Base-by-base conservation (phyloP, 1,284 basidiomycete species). In the Sanguinoderma infundibulare region DNA sequence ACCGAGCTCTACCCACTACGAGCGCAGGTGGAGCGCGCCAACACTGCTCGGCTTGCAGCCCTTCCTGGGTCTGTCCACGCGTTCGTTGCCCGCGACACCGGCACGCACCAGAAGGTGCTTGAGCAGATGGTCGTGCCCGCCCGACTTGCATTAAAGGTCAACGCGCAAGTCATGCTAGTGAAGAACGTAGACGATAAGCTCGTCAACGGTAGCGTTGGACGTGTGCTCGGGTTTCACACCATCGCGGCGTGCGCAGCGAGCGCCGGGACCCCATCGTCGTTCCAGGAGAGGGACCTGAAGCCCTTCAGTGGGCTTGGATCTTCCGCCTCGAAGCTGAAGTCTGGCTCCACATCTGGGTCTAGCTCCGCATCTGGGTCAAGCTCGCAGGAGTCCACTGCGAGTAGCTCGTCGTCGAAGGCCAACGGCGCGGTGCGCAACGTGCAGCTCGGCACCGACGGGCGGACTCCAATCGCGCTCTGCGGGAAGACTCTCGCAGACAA, bases 161-260 rank as follows among this genome's bases (percentile, higher is more conserved):
- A 83, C 32, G 83, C 86, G 10, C 86, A 89, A 71, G 87, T 89
- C 1, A 89, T 90, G 87, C 79, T 96, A 22, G 86, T 96, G 53
- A 87, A 87, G 82, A 86, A 86, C 61, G 69, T 86, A 22, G 73
- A 81, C 53, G 76, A 76, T 61, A 67, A 63, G 8, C 72, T 78
- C 44, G 76, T 78, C 14, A 78, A 78, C 55, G 76, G 76, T 3
- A 75, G 71, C 53, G 73, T 78, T 58, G 76, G 76, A 5, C 73
- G 72, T 10, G 68, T 77, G 8, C 63, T 81, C 15, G 74, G 73
- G 1, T 78, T 78, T 57, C 67, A 67, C 50, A 62, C 57, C 12
- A 54, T 69, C 36, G 42, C 69, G 15, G 60, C 52, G 7, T 73
- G 72, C 47, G 46, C 53, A 8, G 72, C 70, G 5, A 71, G 71